Conservation (phyloP, 352 stramenopile species). For the Pythium guiyangense region DNA sequence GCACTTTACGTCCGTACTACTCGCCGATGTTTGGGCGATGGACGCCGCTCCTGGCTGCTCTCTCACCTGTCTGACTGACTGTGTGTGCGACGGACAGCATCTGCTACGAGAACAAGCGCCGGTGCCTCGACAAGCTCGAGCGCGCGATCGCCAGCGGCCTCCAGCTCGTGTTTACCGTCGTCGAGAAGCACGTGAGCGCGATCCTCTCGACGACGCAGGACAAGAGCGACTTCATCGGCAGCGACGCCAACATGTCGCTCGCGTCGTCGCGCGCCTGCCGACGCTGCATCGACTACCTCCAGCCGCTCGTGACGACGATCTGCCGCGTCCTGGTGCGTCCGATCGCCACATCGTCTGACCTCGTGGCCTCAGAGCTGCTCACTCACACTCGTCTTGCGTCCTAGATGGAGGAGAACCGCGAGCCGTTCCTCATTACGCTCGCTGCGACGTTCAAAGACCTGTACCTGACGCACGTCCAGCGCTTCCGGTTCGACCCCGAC, state of each 20-base stretch:
- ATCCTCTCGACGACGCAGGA: conserved; percentile 56
- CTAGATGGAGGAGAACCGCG: conserved; percentile 59
- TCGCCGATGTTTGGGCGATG: background rate
- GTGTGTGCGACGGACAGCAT: conserved; percentile 30
- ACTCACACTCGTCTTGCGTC: background rate
- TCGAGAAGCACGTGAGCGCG: conserved; percentile 49
- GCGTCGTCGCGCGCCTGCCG: conserved; percentile 65
- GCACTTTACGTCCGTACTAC: conserved; percentile 53
- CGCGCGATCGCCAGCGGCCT: conserved; percentile 36
- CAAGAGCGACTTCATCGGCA: conserved; percentile 75
- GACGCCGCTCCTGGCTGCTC: too few relatives aligned
- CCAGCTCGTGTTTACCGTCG: conserved; percentile 51
- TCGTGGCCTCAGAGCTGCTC: too few relatives aligned
- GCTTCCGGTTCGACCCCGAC: conserved; percentile 78
- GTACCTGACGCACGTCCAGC: conserved; percentile 69
- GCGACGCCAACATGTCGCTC: conserved; percentile 67
- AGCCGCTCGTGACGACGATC: conserved; percentile 48
- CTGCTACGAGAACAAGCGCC: conserved; percentile 72
- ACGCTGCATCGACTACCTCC: conserved; percentile 66
- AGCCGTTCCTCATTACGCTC: conserved; percentile 52
- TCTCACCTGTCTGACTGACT: background rate
- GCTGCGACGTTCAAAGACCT: conserved; percentile 63
- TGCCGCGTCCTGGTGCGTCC: conserved; percentile 47
- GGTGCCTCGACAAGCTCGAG: conserved; percentile 64
- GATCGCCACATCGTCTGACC: background rate